Conservation (phyloP, 2,329 filamentous ascomycete species). For the Penicillium sclerotigenum region DNA sequence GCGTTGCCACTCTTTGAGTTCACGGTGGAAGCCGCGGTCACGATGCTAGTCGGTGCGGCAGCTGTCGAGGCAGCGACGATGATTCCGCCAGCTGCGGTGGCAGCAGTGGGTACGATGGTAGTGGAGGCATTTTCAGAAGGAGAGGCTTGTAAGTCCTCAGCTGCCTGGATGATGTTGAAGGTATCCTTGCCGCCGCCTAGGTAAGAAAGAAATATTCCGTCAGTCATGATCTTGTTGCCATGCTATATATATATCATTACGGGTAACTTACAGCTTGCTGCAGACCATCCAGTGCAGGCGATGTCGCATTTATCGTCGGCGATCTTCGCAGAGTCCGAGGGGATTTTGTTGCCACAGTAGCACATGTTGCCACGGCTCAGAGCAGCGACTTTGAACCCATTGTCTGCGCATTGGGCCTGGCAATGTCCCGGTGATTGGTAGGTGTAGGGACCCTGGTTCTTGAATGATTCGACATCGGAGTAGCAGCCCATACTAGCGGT, state of each 20-base stretch:
- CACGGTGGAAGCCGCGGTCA: slow-evolving; percentile 19
- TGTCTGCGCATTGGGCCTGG: slow-evolving; percentile 11
- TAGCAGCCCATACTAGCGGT: slow-evolving; percentile 18
- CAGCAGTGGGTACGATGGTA: slow-evolving; percentile 2
- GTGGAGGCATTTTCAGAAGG: background rate
- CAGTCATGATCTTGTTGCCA: background rate
- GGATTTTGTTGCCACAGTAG: slow-evolving; percentile 23
- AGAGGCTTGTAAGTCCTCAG: slow-evolving; percentile 2
- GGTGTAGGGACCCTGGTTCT: slow-evolving; percentile 2
- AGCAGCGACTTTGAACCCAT: slow-evolving; percentile 15
- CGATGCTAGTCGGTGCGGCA: slow-evolving; percentile 14
- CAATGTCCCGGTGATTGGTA: slow-evolving; percentile 19
- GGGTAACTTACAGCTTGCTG: slow-evolving; percentile 20
- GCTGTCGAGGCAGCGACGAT: slow-evolving; percentile 20
- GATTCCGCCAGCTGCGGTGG: slow-evolving; percentile 21
- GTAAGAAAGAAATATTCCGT: background rate
- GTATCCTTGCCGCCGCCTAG: slow-evolving; percentile 19
- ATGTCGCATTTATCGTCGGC: slow-evolving; percentile 20
- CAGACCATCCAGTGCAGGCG: slow-evolving; percentile 21
- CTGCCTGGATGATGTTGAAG: slow-evolving; percentile 18
- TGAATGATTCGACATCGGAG: slow-evolving; percentile 11
- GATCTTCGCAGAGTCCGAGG: slow-evolving; percentile 15
- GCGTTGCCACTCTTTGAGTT: slow-evolving; percentile 9
- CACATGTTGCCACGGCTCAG: slow-evolving; percentile 20
- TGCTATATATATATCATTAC: background rate